A percentile compares a stretch with the other conserved stretches of the same genome.
Conservation (phyloP, 2,329 filamentous ascomycete genomes). For the Aspergillus bombycis region DNA sequence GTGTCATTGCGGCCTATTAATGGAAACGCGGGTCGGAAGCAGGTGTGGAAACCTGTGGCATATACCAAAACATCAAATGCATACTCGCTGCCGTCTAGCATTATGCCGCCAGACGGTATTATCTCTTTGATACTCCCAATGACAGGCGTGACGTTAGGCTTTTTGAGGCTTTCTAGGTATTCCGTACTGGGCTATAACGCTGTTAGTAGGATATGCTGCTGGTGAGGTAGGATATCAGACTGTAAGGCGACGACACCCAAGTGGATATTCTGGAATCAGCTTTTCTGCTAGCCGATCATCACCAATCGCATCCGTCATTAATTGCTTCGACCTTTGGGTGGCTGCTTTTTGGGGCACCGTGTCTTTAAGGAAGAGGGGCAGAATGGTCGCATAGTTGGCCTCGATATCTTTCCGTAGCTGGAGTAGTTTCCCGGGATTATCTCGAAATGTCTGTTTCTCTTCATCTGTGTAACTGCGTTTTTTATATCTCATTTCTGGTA, state of each 20-base stretch:
- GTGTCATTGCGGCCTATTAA: background rate
- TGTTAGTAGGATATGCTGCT: background rate
- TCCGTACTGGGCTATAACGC: background rate
- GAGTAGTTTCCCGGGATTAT: background rate
- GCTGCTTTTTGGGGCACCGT: background rate
- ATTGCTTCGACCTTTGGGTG: background rate
- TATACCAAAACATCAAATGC: background rate
- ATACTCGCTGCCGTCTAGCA: background rate
- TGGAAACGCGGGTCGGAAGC: background rate
- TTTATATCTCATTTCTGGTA: background rate
- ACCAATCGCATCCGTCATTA: background rate
- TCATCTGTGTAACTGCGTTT: background rate
- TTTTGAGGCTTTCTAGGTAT: background rate
- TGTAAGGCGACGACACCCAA: background rate
- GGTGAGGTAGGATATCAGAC: background rate
- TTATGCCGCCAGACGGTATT: background rate
- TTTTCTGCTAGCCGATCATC: background rate
- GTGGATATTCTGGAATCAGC: background rate
- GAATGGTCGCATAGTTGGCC: background rate
- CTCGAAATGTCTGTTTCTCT: background rate
- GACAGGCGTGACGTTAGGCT: background rate
- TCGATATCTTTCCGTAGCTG: background rate
- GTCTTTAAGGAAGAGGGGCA: background rate
- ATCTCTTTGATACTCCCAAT: background rate
- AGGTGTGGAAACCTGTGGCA: background rate